These are phyloP conservation scores for Arthroderma uncinatum DNA, from an alignment of 2,329 filamentous ascomycete species.

Conservation along the genomic window DNA sequence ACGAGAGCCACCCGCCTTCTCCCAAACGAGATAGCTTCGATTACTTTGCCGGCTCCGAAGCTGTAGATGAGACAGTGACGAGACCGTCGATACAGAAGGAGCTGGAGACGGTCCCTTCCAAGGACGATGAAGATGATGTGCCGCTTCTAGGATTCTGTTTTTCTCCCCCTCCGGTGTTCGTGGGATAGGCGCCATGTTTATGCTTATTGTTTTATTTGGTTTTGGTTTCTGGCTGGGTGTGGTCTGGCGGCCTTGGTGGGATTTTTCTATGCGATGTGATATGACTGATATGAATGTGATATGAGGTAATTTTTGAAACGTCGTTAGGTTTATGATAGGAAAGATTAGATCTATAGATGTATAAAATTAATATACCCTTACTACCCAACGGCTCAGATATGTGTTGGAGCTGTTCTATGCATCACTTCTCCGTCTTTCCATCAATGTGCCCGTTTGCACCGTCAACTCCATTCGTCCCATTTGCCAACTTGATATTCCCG, in stretches of 20 bases:
- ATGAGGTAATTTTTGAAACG: background rate
- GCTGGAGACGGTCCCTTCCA: background rate
- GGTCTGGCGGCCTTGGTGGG: background rate
- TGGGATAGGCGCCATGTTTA: background rate
- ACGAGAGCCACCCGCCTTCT: constrained; percentile 61
- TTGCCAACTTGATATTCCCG: background rate
- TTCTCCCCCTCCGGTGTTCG: background rate
- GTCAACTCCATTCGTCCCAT: background rate
- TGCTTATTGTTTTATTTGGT: background rate
- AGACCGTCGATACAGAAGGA: background rate
- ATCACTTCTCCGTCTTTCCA: no score
- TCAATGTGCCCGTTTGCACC: no score
- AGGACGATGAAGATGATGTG: background rate
- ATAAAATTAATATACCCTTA: background rate
- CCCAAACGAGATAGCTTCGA: constrained; percentile 48
- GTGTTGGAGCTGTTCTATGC: no score
- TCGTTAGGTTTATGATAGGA: background rate
- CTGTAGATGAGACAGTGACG: background rate
- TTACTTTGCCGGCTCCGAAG: constrained; percentile 39
- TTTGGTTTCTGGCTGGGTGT: background rate
- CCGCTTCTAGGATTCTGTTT: background rate
- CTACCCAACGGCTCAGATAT: no score
- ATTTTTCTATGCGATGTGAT: background rate
- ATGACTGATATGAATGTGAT: background rate
- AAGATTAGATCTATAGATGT: background rate